phyloP scores from a whole-genome alignment of 2,329 filamentous ascomycete species.

The Epichloe scottii region DNA sequence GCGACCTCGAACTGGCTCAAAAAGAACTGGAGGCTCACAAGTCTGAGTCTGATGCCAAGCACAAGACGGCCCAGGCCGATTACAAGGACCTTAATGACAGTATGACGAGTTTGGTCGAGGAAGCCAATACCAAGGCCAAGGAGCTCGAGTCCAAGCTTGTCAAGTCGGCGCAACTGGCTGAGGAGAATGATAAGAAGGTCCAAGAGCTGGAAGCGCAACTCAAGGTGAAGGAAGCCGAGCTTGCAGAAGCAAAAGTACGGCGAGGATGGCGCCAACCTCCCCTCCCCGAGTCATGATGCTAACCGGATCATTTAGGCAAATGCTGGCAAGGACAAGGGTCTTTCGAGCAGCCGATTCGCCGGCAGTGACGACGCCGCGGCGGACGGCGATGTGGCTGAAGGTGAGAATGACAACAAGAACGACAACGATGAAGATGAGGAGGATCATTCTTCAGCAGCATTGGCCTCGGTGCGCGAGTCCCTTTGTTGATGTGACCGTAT shows the following conservation, averaged over 20 bases:
- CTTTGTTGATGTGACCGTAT: conserved; percentile 28
- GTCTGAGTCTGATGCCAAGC: conserved; percentile 36
- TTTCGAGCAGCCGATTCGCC: conserved; percentile 43
- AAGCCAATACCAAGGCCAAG: conserved; percentile 42
- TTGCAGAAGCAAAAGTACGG: conserved; percentile 46
- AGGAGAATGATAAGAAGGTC: conserved; percentile 34
- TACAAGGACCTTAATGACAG: conserved; percentile 52
- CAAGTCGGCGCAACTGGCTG: conserved; percentile 30
- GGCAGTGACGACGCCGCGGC: conserved; percentile 22
- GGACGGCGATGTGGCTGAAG: conserved; percentile 33
- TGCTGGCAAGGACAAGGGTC: conserved; percentile 34
- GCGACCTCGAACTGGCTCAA: conserved; percentile 34
- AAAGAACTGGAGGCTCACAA: conserved; percentile 42
- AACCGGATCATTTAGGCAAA: conserved; percentile 26
- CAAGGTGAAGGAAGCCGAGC: conserved; percentile 51
- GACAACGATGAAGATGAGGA: conserved; percentile 35
- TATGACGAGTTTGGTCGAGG: conserved; percentile 47
- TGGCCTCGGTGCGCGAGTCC: conserved; percentile 53
- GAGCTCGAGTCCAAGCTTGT: conserved; percentile 36
- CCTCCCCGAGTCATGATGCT: neutral
- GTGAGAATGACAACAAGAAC: conserved; percentile 41
- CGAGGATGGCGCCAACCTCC: too few species aligned
- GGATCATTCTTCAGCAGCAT: conserved; percentile 51
- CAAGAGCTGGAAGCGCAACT: conserved; percentile 41
- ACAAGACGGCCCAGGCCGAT: conserved; percentile 45